Evolutionary conservation across 495 filamentous ascomycete species (phyloP).

Genomic region (Geopyxis carbonaria): DNA sequence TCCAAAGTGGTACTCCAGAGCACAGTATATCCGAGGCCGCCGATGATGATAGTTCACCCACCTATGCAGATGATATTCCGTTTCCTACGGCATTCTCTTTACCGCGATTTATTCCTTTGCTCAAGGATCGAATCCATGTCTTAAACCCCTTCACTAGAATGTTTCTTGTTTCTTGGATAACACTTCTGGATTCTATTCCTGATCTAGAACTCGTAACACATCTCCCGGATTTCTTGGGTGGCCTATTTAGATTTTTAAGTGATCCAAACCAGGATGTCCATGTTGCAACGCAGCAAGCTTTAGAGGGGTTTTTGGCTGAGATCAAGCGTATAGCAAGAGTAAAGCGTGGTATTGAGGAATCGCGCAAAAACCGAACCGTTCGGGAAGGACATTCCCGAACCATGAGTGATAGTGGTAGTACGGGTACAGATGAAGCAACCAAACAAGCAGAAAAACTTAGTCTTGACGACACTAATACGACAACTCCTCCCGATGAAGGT

Average conservation of each 20-base stretch:
- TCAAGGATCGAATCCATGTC: conserved; percentile 83
- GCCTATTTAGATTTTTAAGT: conserved; percentile 80
- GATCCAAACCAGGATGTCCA: conserved; percentile 86
- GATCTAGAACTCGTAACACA: conserved; percentile 89
- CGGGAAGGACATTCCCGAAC: conserved; percentile 28
- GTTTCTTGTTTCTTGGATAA: conserved; percentile 94
- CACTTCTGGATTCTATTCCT: conserved; percentile 84
- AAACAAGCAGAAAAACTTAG: conserved; percentile 30
- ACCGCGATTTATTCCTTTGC: conserved; percentile 73
- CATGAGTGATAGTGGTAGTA: conserved; percentile 39
- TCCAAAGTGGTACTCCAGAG: conserved; percentile 38
- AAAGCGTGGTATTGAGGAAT: conserved; percentile 83
- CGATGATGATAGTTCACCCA: conserved; percentile 33
- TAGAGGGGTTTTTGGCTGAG: conserved; percentile 86
- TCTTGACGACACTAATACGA: conserved; percentile 33
- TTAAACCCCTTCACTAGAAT: conserved; percentile 86
- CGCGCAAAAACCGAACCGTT: conserved; percentile 36
- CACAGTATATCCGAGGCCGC: conserved; percentile 28
- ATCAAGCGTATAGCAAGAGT: conserved; percentile 87
- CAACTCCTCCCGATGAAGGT: conserved; percentile 36
- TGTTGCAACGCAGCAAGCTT: conserved; percentile 67
- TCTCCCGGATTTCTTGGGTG: conserved; percentile 79
- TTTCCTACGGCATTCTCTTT: conserved; percentile 84
- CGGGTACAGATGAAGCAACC: conserved; percentile 33
- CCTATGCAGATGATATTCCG: conserved; percentile 35